A percentile compares a stretch with the other conserved stretches of the same genome.
phyloP scores from a whole-genome alignment of 805 yeast species.

The Wickerhamiella occidentalis region DNA sequence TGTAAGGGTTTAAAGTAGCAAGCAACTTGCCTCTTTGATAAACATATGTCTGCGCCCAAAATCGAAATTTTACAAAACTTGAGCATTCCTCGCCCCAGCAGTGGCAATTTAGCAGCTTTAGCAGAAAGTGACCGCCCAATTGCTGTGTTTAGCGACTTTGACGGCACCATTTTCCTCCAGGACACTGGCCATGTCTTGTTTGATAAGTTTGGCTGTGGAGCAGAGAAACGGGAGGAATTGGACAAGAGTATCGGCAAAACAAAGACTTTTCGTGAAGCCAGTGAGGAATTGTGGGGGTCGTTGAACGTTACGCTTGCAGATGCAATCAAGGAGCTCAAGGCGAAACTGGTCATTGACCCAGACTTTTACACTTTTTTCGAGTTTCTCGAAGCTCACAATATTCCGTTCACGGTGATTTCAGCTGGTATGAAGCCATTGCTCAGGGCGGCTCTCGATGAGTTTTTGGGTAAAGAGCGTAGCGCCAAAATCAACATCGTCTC shows the following conservation, averaged over 20 bases:
- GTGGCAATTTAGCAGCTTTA: conserved; percentile 22
- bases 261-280: conserved; percentile 31
- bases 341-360: conserved; percentile 30
- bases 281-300: conserved; percentile 35
- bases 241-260: conserved; percentile 31
- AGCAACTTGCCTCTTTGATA: background rate
- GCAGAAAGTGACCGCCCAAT: conserved; percentile 23
- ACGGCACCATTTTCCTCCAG: conserved; percentile 36
- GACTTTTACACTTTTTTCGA: conserved; percentile 32
- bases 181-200: conserved; percentile 37
- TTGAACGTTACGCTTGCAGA: conserved; percentile 30
- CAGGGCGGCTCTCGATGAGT: conserved; percentile 32
- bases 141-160: conserved; percentile 30
- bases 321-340: conserved; percentile 29
- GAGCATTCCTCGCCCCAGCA: conserved; percentile 22
- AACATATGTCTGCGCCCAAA: conserved; percentile 7
- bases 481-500: conserved; percentile 31
- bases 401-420: conserved; percentile 33
- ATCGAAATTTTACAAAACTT: conserved; percentile 16
- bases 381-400: conserved; percentile 29
- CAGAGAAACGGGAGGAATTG: conserved; percentile 28
- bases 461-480: conserved; percentile 30
- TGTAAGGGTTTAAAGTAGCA: background rate
- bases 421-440: conserved; percentile 35
- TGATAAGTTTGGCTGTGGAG: conserved; percentile 34